Conservation (phyloP, 305 asterid species). For the Fraxinus baroniana region DNA sequence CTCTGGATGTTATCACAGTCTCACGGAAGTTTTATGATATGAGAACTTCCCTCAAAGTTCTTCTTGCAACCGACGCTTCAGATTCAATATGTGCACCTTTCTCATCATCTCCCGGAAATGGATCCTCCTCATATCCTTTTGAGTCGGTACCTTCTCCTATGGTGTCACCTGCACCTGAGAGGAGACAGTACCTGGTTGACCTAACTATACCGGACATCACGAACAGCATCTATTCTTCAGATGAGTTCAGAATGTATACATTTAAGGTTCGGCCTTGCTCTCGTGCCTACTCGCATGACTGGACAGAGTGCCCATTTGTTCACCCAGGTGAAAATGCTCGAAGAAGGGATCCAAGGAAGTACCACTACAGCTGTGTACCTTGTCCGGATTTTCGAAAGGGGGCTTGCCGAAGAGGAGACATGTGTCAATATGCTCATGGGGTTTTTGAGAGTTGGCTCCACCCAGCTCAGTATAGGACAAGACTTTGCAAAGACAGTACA, state of each 20-base stretch:
- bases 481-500: constrained; percentile 33
- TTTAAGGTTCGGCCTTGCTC: constrained; percentile 34
- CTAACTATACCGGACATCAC: constrained; percentile 76
- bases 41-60: constrained; percentile 46
- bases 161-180: constrained; percentile 30
- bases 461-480: constrained; percentile 35
- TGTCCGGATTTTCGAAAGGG: constrained; percentile 29
- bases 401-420: constrained; percentile 21
- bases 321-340: constrained; percentile 38
- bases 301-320: constrained; percentile 39
- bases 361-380: constrained; percentile 21
- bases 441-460: constrained; percentile 37
- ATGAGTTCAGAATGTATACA: constrained; percentile 76
- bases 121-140: constrained; percentile 35
- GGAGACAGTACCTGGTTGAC: constrained; percentile 72
- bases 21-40: constrained; percentile 39
- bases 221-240: constrained; percentile 67
- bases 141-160: constrained; percentile 38
- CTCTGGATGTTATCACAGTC: constrained; percentile 47
- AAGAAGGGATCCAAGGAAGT: constrained; percentile 33
- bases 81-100: constrained; percentile 39
- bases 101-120: constrained; percentile 43
- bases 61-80: constrained; percentile 46
- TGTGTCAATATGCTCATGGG: constrained; percentile 33
- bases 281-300: constrained; percentile 31